A percentile compares a stretch with the other conserved stretches of the same genome.
Evolutionary conservation across 306 rosid genomes (phyloP).

Genomic region (Casuarina equisetifolia): DNA sequence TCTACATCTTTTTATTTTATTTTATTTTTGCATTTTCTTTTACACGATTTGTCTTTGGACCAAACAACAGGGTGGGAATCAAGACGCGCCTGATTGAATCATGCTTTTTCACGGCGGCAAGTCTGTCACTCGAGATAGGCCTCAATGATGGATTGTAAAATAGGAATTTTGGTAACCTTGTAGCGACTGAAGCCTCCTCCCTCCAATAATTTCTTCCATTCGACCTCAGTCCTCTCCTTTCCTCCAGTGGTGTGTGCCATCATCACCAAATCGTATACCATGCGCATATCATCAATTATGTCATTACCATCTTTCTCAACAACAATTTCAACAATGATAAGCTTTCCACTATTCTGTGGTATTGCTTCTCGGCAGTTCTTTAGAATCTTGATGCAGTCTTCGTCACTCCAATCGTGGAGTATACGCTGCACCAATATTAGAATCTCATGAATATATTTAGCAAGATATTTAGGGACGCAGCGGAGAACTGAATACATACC

Average conservation of each 20-base stretch:
- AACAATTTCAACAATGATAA: constrained; percentile 15
- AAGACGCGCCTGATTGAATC: too few species aligned
- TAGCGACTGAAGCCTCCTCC: constrained; percentile 55
- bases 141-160: constrained; percentile 39
- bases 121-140: constrained; percentile 22
- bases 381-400: constrained; percentile 43
- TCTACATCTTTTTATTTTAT: too few species aligned
- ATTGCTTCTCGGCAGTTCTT: constrained; percentile 25
- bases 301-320: constrained; percentile 42
- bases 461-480: too few species aligned
- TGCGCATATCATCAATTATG: constrained; percentile 37
- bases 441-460: too few species aligned
- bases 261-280: constrained; percentile 52
- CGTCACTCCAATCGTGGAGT: constrained; percentile 65
- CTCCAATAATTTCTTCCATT: constrained; percentile 49
- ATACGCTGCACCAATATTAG: constrained; percentile 42
- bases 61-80: too few species aligned
- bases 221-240: constrained; percentile 52
- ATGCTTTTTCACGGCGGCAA: too few species aligned
- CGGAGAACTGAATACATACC: constrained; percentile 9
- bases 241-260: constrained; percentile 22
- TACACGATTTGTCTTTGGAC: too few species aligned
- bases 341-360: not conserved
- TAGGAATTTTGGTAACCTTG: constrained; percentile 53
- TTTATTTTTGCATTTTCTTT: too few species aligned